Evolutionary conservation across 805 yeast species (phyloP), one percentile per base, ranked within the genome.

Genomic region (Lipomyces yamadae): DNA sequence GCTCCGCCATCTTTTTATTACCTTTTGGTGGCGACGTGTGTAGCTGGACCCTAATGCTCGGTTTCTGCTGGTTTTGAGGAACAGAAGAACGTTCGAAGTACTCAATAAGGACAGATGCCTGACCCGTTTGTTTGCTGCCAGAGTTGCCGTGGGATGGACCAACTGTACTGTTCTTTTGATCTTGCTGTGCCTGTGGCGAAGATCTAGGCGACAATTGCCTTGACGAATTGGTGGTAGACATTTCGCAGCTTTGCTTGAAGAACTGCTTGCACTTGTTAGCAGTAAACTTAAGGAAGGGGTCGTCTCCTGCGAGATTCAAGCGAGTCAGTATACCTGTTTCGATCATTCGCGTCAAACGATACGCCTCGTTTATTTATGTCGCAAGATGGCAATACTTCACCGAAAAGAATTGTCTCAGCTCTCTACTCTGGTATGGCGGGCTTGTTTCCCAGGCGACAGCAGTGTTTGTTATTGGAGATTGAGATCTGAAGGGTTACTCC

Each of bases 101-200:
- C 42, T 67, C 70, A 24, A 67, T 66, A 29, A 66, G 63, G 15
- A 66, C 66, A 5, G 69, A 62, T 7, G 64, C 62, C 34, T 56
- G 63, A n/a, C 58, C 61, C 11, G 56, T 6, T 7, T 48, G 24
- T 7, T 54, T 34, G 52, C 48, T 10, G 24, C 60, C 29, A 3
- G 60, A 53, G 3, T 50, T 32, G 11, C 8, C 8, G 48, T 37
- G 4, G 39, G 39, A 37, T 2, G 13, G 39, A 11, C 15, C 39
- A 37, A 13, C 13, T 37, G 39, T 13, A 37, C 4, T 7, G 8
- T 42, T 24, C 48, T 29, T 18, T 11, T 34, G 55, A 52, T 52
- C 8, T 11, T 52, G n/a, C 10, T 1, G 34, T 29, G 29, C 34
- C 4, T 32, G 8, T 32, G 60, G 39, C 60, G 60, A 57, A 11